These are phyloP conservation scores for Nemania serpens DNA, from an alignment of 2,329 filamentous ascomycete genomes.

Conservation along the genomic window DNA sequence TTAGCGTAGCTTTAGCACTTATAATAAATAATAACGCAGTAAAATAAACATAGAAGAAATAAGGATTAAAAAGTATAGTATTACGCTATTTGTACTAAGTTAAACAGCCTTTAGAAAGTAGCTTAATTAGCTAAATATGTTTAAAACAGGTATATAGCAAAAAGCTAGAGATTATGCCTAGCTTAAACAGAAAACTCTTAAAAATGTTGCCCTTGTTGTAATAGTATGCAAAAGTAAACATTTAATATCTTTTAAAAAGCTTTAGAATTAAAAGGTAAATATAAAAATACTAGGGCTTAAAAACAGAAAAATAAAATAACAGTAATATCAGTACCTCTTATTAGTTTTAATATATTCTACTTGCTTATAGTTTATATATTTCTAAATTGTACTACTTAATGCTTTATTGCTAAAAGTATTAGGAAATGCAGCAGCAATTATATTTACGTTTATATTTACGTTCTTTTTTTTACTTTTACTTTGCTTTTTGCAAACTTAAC, in stretches of 20 bases:
- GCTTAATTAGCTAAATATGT: too few species aligned
- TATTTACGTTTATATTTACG: conserved; percentile 11
- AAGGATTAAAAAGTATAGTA: not conserved
- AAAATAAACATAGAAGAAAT: not conserved
- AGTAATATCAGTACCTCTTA: conserved; percentile 75
- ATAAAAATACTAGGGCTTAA: conserved; percentile 16
- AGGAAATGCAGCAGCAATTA: conserved; percentile 53
- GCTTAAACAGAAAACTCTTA: not conserved
- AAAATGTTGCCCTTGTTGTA: not conserved
- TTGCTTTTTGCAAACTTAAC: conserved; percentile 87
- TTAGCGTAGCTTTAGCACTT: conserved; percentile 33
- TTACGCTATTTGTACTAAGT: not conserved
- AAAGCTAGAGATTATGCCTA: too few species aligned
- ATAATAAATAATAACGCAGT: conserved; percentile 7
- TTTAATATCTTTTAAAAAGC: conserved; percentile 1
- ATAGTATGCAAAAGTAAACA: not conserved
- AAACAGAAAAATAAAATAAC: conserved; percentile 34
- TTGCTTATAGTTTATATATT: conserved; percentile 97
- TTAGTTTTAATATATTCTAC: conserved; percentile 99
- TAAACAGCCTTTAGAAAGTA: too few species aligned
- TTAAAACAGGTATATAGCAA: too few species aligned
- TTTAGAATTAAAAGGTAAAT: conserved; percentile 16
- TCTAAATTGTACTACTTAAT: conserved; percentile 72
- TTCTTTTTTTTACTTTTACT: conserved; percentile 65
- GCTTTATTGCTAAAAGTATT: conserved; percentile 58